Conservation (phyloP, 177 flowering plant species). For the Telopea speciosissima region DNA sequence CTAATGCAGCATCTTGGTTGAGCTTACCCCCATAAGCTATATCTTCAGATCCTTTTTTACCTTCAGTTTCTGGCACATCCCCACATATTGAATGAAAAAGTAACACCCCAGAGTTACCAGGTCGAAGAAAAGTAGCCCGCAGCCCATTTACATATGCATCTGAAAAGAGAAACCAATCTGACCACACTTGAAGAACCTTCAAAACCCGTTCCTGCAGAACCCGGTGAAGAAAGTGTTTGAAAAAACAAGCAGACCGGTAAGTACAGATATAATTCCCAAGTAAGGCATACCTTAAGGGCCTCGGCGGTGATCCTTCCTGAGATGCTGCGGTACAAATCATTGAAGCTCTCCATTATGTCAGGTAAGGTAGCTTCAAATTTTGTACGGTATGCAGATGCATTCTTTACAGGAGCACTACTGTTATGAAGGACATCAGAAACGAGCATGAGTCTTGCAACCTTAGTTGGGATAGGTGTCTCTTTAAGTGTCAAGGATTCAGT, state of each 20-base stretch:
- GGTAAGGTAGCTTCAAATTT: slow-evolving; percentile 94
- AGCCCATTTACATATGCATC: slow-evolving; percentile 98
- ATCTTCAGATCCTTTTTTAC: slow-evolving; percentile 43
- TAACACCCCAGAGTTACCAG: slow-evolving; percentile 76
- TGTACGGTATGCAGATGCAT: slow-evolving; percentile 97
- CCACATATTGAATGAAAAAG: slow-evolving; percentile 91
- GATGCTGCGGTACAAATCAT: slow-evolving; percentile 86
- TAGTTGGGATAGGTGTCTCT: slow-evolving; percentile 93
- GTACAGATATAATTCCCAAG: neutral
- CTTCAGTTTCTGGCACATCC: slow-evolving; percentile 75
- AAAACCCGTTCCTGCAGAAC: slow-evolving; percentile 76
- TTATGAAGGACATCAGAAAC: slow-evolving; percentile 98
- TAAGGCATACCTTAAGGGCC: slow-evolving; percentile 76
- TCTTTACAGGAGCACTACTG: slow-evolving; percentile 98
- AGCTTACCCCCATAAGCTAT: slow-evolving; percentile 38
- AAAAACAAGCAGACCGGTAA: neutral
- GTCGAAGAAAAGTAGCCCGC: slow-evolving; percentile 86
- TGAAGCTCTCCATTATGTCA: slow-evolving; percentile 96
- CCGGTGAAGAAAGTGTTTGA: slow-evolving; percentile 1
- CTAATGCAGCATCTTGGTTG: slow-evolving; percentile 81
- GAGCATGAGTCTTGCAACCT: slow-evolving; percentile 99
- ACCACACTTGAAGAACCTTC: slow-evolving; percentile 98
- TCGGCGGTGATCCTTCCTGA: slow-evolving; percentile 98
- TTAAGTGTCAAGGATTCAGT: slow-evolving; percentile 96
- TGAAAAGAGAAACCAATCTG: slow-evolving; percentile 99